Conservation (phyloP, 1,284 basidiomycete genomes). For the Rhodotorula sp. region DNA sequence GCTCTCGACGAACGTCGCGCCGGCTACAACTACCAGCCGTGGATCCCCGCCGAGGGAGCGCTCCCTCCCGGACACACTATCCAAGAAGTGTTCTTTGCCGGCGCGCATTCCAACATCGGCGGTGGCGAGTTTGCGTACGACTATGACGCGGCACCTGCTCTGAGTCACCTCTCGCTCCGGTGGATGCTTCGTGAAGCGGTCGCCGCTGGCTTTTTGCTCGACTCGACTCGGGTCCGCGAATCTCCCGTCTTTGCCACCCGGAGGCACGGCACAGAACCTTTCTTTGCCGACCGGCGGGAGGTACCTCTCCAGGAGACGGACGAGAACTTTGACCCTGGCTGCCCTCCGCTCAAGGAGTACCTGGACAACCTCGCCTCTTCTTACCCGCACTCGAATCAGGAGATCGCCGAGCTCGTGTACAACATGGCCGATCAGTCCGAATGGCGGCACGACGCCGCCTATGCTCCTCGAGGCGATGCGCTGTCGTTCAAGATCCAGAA, state of each 20-base stretch:
- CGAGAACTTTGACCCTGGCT: neutral
- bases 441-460: conserved; percentile 7
- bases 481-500: conserved; percentile 12
- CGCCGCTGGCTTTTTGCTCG: conserved; percentile 22
- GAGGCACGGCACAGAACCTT: neutral
- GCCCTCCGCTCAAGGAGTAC: neutral
- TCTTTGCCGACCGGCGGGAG: conserved; percentile 1
- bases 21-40: conserved; percentile 61
- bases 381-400: neutral
- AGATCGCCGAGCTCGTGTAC: conserved; percentile 11
- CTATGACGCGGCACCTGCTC: conserved; percentile 3
- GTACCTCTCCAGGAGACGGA: neutral
- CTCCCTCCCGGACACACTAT: neutral
- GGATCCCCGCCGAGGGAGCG: conserved; percentile 20
- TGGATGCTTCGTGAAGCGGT: conserved; percentile 33
- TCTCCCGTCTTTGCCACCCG: conserved; percentile 12
- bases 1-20: conserved; percentile 65
- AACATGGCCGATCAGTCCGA: conserved; percentile 7
- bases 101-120: conserved; percentile 24
- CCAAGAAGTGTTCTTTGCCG: conserved; percentile 28
- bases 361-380: neutral
- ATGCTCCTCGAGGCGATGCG: conserved; percentile 21
- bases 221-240: neutral
- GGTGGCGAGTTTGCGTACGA: conserved; percentile 26
- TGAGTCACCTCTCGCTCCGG: conserved; percentile 23